A percentile compares a stretch with the other conserved stretches of the same genome.
Evolutionary conservation across 1,139 yeast genomes (phyloP).

Genomic region (Pichiaceae sp.): DNA sequence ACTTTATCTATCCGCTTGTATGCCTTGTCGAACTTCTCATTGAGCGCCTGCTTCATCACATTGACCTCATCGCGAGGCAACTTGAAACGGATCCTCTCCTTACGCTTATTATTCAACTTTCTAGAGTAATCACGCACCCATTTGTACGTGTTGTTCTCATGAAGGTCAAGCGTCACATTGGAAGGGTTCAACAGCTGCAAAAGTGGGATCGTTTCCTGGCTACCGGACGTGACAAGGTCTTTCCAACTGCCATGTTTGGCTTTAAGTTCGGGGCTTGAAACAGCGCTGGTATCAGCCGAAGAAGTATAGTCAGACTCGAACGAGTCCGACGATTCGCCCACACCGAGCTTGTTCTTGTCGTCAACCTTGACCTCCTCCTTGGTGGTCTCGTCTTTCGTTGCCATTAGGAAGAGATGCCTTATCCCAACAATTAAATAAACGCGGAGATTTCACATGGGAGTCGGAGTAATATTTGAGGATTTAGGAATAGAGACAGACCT

Average conservation of each 20-base stretch:
- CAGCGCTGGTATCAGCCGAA: neutral
- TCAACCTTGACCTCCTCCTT: no score
- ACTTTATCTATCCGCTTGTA: conserved; percentile 48
- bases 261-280: neutral
- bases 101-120: conserved; percentile 14
- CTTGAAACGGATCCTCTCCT: conserved; percentile 12
- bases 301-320: neutral
- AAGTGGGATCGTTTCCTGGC: conserved; percentile 24
- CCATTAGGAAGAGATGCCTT: no score
- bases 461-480: no score
- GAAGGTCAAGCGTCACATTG: conserved; percentile 16
- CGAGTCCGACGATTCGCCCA: neutral
- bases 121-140: conserved; percentile 13
- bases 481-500: no score
- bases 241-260: neutral
- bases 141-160: conserved; percentile 10
- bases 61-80: conserved; percentile 22
- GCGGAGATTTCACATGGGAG: no score
- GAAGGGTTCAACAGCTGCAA: conserved; percentile 31
- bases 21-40: conserved; percentile 39
- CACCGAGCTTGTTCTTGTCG: no score
- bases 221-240: neutral
- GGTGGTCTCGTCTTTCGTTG: no score
- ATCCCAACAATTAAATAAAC: no score
- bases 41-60: conserved; percentile 22